Percentiles rank a stretch among this genome's conserved stretches.
Evolutionary conservation across 2,329 filamentous ascomycete genomes (phyloP).

Genomic region (Penicillium sp.): DNA sequence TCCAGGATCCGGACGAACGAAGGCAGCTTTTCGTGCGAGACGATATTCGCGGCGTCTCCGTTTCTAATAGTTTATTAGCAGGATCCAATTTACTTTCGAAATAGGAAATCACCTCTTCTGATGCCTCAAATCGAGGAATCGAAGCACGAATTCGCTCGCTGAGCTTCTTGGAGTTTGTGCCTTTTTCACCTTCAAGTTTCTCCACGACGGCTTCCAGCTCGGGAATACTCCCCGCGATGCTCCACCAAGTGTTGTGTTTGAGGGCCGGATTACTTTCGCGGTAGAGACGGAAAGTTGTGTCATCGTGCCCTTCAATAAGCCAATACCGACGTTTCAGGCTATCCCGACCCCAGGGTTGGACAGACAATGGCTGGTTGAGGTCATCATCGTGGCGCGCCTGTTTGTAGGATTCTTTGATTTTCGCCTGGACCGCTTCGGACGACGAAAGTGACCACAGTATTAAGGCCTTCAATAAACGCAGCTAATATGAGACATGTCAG

Average conservation of each 20-base stretch:
- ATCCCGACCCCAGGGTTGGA: conserved; percentile 87
- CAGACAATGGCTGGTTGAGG: conserved; percentile 79
- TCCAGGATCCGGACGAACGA: conserved; percentile 80
- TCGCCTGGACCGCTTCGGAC: conserved; percentile 75
- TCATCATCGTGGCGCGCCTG: conserved; percentile 75
- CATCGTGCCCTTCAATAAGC: conserved; percentile 87
- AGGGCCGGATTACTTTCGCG: conserved; percentile 83
- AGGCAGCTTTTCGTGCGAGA: conserved; percentile 78
- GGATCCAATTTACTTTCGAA: neutral
- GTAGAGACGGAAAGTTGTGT: conserved; percentile 91
- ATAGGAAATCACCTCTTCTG: conserved; percentile 70
- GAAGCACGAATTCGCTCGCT: conserved; percentile 74
- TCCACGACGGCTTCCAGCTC: conserved; percentile 73
- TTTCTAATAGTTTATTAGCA: conserved; percentile 58
- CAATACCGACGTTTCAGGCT: conserved; percentile 91
- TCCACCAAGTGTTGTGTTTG: conserved; percentile 83
- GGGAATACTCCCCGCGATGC: conserved; percentile 84
- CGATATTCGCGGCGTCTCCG: conserved; percentile 90
- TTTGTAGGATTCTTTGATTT: conserved; percentile 87
- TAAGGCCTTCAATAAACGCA: conserved; percentile 77
- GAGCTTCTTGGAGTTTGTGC: conserved; percentile 74
- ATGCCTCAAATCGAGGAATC: conserved; percentile 86
- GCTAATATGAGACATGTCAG: conserved; percentile 49
- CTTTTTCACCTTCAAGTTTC: conserved; percentile 76
- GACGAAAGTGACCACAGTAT: conserved; percentile 86